Percentiles rank a stretch among this genome's conserved stretches.
These are phyloP conservation scores for Aspergillus kassunensis DNA, from an alignment of 495 filamentous ascomycete species.

Conservation along the genomic window DNA sequence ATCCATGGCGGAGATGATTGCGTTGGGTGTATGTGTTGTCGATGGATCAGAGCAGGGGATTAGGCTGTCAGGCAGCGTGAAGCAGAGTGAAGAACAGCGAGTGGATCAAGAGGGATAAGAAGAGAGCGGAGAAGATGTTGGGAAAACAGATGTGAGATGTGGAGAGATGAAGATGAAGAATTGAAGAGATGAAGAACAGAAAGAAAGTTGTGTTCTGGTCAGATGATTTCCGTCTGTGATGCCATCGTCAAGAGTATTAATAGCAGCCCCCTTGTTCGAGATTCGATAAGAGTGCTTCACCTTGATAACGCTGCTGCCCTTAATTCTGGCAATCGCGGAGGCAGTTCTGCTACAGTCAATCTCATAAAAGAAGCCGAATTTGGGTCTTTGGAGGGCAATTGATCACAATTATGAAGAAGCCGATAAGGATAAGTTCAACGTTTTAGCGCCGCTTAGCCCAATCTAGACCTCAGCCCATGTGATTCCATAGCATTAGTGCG, in stretches of 20 bases:
- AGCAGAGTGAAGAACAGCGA: background rate
- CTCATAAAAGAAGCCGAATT: too few relatives aligned
- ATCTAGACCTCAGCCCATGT: too few relatives aligned
- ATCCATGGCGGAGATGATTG: slow-evolving; percentile 24
- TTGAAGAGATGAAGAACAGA: background rate
- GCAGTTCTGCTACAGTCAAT: too few relatives aligned
- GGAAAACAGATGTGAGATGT: background rate
- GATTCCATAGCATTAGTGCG: too few relatives aligned
- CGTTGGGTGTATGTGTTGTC: slow-evolving; percentile 15
- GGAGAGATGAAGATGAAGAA: background rate
- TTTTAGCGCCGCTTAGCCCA: too few relatives aligned
- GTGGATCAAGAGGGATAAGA: background rate
- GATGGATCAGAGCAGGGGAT: slow-evolving; percentile 10
- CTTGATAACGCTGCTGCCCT: background rate
- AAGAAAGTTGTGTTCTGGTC: background rate
- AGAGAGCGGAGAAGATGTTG: background rate
- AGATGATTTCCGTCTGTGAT: slow-evolving; percentile 4
- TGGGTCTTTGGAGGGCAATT: too few relatives aligned
- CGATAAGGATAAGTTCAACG: too few relatives aligned
- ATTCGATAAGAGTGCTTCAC: background rate
- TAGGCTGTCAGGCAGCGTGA: slow-evolving; percentile 22
- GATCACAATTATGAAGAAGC: too few relatives aligned
- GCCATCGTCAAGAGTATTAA: slow-evolving; percentile 5
- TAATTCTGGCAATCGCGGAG: background rate
- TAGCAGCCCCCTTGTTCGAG: slow-evolving; percentile 10